Base-by-base conservation (phyloP, 1,284 basidiomycete species). In the Melampsora larici-populina region DNA sequence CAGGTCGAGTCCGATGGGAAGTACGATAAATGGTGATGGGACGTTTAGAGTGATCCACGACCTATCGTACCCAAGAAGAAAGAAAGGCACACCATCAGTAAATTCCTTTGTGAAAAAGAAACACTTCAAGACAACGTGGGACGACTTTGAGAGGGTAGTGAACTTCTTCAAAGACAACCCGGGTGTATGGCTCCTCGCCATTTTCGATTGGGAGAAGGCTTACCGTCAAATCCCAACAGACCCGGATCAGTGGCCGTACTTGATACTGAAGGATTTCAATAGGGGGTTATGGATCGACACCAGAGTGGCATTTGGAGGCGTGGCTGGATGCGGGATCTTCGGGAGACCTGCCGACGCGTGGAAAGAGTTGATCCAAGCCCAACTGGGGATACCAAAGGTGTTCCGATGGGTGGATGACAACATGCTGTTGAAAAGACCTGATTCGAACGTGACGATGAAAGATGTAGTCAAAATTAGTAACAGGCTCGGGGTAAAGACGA, bases 1-100 rank as follows among this genome's bases (percentile, higher is more conserved):
- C n/a, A 29, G 67, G 24, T 43, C 67, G 7, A 48, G 67, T 24
- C 67, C n/a, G n/a, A n/a, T n/a, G n/a, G n/a, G n/a, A n/a, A n/a
- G n/a, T n/a, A n/a, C n/a, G n/a, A n/a, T n/a, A n/a, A n/a, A n/a
- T n/a, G n/a, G n/a, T n/a, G n/a, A n/a, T n/a, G n/a, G n/a, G n/a
- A n/a, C n/a, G n/a, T n/a, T n/a, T n/a, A n/a, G n/a, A n/a, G n/a
- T n/a, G n/a, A n/a, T n/a, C n/a, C n/a, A n/a, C n/a, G n/a, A n/a
- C n/a, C n/a, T n/a, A n/a, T n/a, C n/a, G n/a, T n/a, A n/a, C n/a
- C n/a, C n/a, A n/a, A n/a, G n/a, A n/a, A n/a, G n/a, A n/a, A n/a
- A n/a, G n/a, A n/a, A n/a, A n/a, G n/a, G n/a, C n/a, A n/a, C n/a
- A n/a, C n/a, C n/a, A n/a, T n/a, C n/a, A n/a, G n/a, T n/a, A n/a